Conservation (phyloP, 2,329 filamentous ascomycete genomes). For the Macrophomina phaseolina region DNA sequence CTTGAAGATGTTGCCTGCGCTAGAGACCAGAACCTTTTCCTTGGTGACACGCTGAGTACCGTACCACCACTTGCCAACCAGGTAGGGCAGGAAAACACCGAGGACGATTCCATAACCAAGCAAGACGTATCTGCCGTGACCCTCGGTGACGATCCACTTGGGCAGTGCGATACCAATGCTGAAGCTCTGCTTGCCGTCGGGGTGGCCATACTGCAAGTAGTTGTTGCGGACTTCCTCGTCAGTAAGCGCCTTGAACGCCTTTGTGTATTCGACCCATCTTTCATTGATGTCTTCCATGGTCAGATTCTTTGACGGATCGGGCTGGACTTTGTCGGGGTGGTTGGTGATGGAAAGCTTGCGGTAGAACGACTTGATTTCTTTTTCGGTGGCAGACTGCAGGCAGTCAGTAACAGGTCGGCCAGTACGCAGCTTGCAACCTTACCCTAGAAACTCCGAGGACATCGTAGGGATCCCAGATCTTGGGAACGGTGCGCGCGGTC, state of each 20-base stretch:
- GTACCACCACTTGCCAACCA: conserved; percentile 99
- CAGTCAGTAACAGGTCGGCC: conserved; percentile 32
- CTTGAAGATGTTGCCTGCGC: conserved; percentile 91
- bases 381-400: conserved; percentile 76
- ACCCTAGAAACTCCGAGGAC: conserved; percentile 87
- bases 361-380: conserved; percentile 90
- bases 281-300: conserved; percentile 84
- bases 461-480: conserved; percentile 97
- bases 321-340: conserved; percentile 91
- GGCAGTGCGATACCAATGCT: conserved; percentile 97
- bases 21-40: conserved; percentile 91
- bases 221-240: conserved; percentile 98
- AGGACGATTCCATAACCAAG: conserved; percentile 87
- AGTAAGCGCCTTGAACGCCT: conserved; percentile 96
- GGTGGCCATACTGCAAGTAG: conserved; percentile 93
- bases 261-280: conserved; percentile 91
- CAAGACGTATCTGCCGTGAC: conserved; percentile 93
- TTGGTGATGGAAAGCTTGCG: conserved; percentile 82
- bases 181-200: conserved; percentile 96
- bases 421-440: conserved; percentile 38
- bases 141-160: conserved; percentile 88
- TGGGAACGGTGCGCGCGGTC: conserved; percentile 72
- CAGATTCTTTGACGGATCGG: conserved; percentile 85
- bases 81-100: conserved; percentile 87
- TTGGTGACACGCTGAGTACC: conserved; percentile 91